Percentiles rank a stretch among this genome's conserved stretches.
Evolutionary conservation across 164 flowering plant species (phyloP).

Genomic region (Piper longum): DNA sequence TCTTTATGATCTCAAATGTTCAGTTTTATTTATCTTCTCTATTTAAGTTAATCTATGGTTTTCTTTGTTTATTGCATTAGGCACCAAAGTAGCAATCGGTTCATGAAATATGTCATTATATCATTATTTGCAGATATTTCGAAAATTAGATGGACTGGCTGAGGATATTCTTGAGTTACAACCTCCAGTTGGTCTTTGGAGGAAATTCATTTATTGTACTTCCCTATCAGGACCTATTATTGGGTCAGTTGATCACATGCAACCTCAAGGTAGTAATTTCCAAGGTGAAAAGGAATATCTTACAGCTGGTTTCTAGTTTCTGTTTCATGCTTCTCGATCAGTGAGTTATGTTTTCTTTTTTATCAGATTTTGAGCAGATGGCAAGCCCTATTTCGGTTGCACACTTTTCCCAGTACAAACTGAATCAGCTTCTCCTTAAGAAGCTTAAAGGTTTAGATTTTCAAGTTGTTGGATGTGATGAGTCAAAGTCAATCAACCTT

Average conservation of each 20-base stretch:
- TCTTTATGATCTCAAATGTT: too few species aligned
- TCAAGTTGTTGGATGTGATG: slow-evolving; percentile 20
- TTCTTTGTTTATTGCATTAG: neutral
- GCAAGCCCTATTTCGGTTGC: slow-evolving; percentile 89
- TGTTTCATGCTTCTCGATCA: neutral
- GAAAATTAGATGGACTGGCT: slow-evolving; percentile 69
- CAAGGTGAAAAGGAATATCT: neutral
- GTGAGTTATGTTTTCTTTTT: slow-evolving; percentile 1
- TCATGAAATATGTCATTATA: slow-evolving; percentile 2
- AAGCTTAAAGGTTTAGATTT: slow-evolving; percentile 43
- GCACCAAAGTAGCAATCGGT: neutral
- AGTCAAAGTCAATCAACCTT: slow-evolving; percentile 8
- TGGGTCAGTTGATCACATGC: slow-evolving; percentile 87
- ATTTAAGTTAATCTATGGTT: neutral
- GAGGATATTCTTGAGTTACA: slow-evolving; percentile 65
- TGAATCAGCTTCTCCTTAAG: slow-evolving; percentile 44
- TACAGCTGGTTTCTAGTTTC: neutral
- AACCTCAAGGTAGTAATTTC: slow-evolving; percentile 56
- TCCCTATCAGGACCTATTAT: slow-evolving; percentile 70
- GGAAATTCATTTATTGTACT: slow-evolving; percentile 84
- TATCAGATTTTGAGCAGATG: slow-evolving; percentile 64
- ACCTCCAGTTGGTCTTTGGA: slow-evolving; percentile 83
- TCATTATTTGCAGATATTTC: slow-evolving; percentile 51
- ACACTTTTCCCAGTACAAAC: slow-evolving; percentile 87
- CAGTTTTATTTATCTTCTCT: too few species aligned